A percentile compares a stretch with the other conserved stretches of the same genome.
Evolutionary conservation across 257 asterid genomes (phyloP).

Genomic region (Mitragyna speciosa): DNA sequence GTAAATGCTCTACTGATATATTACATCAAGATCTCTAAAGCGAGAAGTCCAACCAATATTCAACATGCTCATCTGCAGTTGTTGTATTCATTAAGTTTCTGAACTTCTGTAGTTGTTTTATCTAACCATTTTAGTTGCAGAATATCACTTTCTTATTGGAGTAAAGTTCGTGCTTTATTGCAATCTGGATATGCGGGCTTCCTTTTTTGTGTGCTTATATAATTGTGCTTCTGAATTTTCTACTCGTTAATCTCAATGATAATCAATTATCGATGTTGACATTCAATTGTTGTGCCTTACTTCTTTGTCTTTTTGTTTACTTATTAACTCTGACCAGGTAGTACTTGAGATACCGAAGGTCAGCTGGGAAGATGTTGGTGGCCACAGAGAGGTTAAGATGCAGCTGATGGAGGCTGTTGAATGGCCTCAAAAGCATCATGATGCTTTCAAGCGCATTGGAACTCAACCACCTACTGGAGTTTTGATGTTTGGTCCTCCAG

Average conservation of each 20-base stretch:
- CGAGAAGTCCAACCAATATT: background rate
- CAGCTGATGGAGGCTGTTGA: constrained; percentile 92
- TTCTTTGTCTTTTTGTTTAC: constrained; percentile 13
- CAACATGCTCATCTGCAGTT: background rate
- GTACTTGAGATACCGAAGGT: constrained; percentile 93
- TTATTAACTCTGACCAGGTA: constrained; percentile 49
- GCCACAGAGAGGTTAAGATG: constrained; percentile 77
- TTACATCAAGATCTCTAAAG: background rate
- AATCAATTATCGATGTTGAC: constrained; percentile 5
- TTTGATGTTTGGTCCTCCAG: constrained; percentile 91
- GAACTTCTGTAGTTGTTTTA: background rate
- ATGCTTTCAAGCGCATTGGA: constrained; percentile 85
- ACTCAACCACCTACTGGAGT: constrained; percentile 86
- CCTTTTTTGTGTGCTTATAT: constrained; percentile 3
- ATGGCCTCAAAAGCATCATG: constrained; percentile 93
- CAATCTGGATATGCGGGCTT: background rate
- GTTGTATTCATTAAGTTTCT: background rate
- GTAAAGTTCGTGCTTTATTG: background rate
- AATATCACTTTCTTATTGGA: background rate
- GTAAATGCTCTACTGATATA: background rate
- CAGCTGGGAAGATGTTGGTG: constrained; percentile 91
- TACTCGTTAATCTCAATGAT: background rate
- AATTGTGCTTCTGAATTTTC: background rate
- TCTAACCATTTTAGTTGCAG: background rate
- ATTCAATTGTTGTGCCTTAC: background rate